Evolutionary conservation across 2,329 filamentous ascomycete genomes (phyloP).

Genomic region (Pseudogymnoascus sp.): DNA sequence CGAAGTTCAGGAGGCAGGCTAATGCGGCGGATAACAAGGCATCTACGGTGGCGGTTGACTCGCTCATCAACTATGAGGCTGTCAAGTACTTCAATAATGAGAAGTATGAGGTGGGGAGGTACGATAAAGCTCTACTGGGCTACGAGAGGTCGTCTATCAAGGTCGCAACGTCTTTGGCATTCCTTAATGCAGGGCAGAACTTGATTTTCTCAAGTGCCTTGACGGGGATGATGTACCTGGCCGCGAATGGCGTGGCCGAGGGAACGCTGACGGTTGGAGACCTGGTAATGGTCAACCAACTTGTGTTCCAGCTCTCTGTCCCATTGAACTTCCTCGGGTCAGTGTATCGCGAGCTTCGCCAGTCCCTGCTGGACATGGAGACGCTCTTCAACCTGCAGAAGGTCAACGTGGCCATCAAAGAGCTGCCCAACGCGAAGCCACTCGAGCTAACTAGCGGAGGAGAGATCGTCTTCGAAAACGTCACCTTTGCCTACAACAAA

Average conservation of each 20-base stretch:
- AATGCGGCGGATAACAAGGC: constrained; percentile 95
- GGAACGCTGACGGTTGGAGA: constrained; percentile 86
- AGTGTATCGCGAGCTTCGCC: constrained; percentile 89
- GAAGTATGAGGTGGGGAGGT: constrained; percentile 82
- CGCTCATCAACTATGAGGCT: constrained; percentile 95
- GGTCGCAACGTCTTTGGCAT: constrained; percentile 83
- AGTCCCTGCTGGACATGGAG: constrained; percentile 96
- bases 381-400: constrained; percentile 96
- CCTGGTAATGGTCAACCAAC: constrained; percentile 96
- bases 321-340: constrained; percentile 97
- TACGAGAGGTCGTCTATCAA: constrained; percentile 97
- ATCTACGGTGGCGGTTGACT: constrained; percentile 91
- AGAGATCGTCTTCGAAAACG: constrained; percentile 89
- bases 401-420: constrained; percentile 80
- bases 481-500: constrained; percentile 83
- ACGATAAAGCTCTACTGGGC: constrained; percentile 73
- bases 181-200: constrained; percentile 92
- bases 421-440: constrained; percentile 63
- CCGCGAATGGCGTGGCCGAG: constrained; percentile 75
- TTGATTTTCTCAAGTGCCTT: constrained; percentile 92
- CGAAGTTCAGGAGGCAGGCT: constrained; percentile 87
- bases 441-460: constrained; percentile 68
- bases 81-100: constrained; percentile 99
- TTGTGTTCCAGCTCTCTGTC: constrained; percentile 95
- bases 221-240: constrained; percentile 97